Base-by-base conservation (phyloP, 148 eudicot genomes). In the Nepenthes gracilis region DNA sequence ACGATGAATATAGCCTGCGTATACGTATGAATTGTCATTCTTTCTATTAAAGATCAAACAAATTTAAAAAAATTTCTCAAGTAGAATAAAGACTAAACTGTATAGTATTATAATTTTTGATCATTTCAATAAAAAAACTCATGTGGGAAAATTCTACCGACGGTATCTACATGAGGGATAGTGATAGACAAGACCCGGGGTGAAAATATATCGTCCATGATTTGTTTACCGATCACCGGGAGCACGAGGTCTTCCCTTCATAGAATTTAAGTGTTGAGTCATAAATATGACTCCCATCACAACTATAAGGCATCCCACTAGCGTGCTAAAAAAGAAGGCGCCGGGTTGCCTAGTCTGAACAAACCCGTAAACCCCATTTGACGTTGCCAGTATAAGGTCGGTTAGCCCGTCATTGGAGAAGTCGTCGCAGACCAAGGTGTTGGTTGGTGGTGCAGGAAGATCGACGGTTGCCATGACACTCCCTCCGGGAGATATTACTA, bases 281-380 rank as follows among this genome's bases (percentile, higher is more conserved):
- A 94, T 85, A 38, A 94, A 89, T 37, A 94, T 72, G 47, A 89
- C 99, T 54, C 92, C 97, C 99, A 94, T 94, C 63, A 94, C 92
- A 23, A 94, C 48, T 36, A 94, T 79, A 47, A 94, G 97, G 81
- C 99, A 94, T 13, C 99, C 99, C 13, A 94, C 99, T 53, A 94
- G 79, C 9, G 88, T 86, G 77, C 99, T 89, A 68, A 94, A 89
- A 83, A 94, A 94, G 59, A 94, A 86, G 35, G 99, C 97, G 50
- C 99, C 99, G 0, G 99, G 99, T 73, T 94, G 99, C 80, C 99
- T 84, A 2, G 97, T 81, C 72, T 94, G 99, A 67, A 89, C 95
- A 62, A 83, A 94, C 47, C 99, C 99, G 58, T 94, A 89, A 1
- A 89, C 85, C 43, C 99, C 99, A 50, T 70, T 86, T 9, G 88